Evolutionary conservation across 177 flowering plant genomes (phyloP).

Genomic region (Vitis hybrid): DNA sequence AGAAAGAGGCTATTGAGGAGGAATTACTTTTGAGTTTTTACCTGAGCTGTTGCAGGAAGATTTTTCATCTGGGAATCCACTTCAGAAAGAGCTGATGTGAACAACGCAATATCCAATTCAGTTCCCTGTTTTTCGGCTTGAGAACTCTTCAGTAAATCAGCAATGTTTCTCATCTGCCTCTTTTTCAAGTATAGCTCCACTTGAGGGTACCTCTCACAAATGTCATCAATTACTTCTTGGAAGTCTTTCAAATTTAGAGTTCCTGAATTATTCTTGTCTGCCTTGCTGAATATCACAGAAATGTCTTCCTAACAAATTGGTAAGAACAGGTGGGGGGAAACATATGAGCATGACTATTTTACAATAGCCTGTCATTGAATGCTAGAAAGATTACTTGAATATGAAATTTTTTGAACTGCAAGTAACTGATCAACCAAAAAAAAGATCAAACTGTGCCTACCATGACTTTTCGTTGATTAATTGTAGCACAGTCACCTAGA

Average conservation of each 20-base stretch:
- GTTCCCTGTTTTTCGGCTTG: constrained; percentile 19
- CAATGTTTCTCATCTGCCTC: constrained; percentile 34
- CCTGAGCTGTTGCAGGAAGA: constrained; percentile 93
- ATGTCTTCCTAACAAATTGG: constrained; percentile 48
- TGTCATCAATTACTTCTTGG: constrained; percentile 42
- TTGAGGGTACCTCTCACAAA: constrained; percentile 64
- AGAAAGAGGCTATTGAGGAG: not conserved
- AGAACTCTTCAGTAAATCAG: constrained; percentile 27
- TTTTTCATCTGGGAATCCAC: constrained; percentile 76
- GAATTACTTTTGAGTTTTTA: constrained; percentile 10
- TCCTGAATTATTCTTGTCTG: constrained; percentile 52
- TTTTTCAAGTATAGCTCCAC: constrained; percentile 44
- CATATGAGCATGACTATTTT: too few species aligned
- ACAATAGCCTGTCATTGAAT: too few species aligned
- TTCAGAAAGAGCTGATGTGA: constrained; percentile 59
- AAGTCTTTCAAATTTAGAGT: constrained; percentile 37
- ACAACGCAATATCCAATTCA: constrained; percentile 41
- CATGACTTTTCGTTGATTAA: constrained; percentile 82
- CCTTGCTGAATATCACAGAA: constrained; percentile 49
- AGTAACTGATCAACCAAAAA: not conserved
- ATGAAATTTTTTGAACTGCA: too few species aligned
- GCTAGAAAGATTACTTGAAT: too few species aligned
- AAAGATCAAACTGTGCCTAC: constrained; percentile 30
- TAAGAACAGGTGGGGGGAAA: not conserved
- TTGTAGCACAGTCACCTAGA: constrained; percentile 83